phyloP scores from a whole-genome alignment of 2,329 filamentous ascomycete species.

The Calycina marina region DNA sequence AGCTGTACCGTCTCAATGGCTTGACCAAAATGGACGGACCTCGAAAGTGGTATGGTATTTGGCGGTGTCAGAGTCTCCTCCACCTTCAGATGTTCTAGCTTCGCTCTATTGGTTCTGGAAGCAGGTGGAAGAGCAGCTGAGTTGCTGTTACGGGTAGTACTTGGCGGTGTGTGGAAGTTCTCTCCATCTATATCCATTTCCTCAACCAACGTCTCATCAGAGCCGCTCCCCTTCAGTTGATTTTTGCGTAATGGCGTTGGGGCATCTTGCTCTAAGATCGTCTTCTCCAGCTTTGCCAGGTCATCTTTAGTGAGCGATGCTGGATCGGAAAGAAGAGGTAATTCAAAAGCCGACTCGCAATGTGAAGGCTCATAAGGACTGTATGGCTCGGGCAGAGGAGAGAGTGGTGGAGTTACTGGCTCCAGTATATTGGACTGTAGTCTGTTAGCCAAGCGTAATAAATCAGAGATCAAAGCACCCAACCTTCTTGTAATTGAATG shows the following conservation, averaged over 20 bases:
- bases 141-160: conserved; percentile 4
- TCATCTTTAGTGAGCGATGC: conserved; percentile 14
- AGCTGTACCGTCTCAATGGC: conserved; percentile 12
- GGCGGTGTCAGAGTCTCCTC: conserved; percentile 20
- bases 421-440: conserved; percentile 12
- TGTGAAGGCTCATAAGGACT: conserved; percentile 13
- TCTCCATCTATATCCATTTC: conserved; percentile 48
- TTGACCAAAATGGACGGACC: conserved; percentile 17
- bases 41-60: conserved; percentile 5
- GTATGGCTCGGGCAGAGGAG: conserved; percentile 9
- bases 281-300: conserved; percentile 14
- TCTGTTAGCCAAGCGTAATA: no score
- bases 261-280: conserved; percentile 18
- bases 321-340: conserved; percentile 16
- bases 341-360: conserved; percentile 12
- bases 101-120: conserved; percentile 5
- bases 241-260: conserved; percentile 11
- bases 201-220: conserved; percentile 12
- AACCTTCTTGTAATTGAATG: conserved; percentile 15
- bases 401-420: conserved; percentile 20
- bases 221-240: background rate
- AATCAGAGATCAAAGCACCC: background rate
- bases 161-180: conserved; percentile 35
- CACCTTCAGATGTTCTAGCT: conserved; percentile 15
- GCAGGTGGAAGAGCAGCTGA: conserved; percentile 4